phyloP scores from a whole-genome alignment of 768 basidiomycete species.

The Leucocoprinus birnbaumii region DNA sequence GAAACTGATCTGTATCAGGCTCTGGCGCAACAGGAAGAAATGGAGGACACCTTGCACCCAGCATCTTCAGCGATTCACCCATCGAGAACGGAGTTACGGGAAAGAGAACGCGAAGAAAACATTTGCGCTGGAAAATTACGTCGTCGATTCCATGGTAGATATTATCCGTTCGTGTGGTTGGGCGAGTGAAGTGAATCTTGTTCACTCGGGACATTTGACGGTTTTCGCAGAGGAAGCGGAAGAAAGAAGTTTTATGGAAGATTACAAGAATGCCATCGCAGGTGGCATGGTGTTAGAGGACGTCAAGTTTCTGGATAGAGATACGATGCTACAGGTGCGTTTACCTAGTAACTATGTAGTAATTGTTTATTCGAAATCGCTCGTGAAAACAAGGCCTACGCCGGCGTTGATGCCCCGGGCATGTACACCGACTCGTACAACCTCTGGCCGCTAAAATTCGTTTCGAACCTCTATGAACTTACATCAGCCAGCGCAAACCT shows the following conservation, averaged over 20 bases:
- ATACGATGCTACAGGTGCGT: constrained; percentile 45
- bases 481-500: constrained; percentile 19
- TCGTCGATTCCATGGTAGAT: constrained; percentile 40
- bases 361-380: neutral
- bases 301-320: constrained; percentile 44
- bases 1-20: constrained; percentile 34
- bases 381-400: constrained; percentile 20
- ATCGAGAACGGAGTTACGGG: constrained; percentile 37
- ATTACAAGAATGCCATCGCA: constrained; percentile 49
- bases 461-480: constrained; percentile 52
- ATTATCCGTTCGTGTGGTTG: constrained; percentile 45
- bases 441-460: constrained; percentile 81
- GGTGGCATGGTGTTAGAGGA: constrained; percentile 19
- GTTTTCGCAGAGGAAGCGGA: constrained; percentile 50
- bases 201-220: constrained; percentile 49
- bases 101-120: constrained; percentile 52
- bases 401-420: constrained; percentile 48
- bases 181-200: constrained; percentile 55
- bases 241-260: constrained; percentile 28
- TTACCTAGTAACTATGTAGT: neutral
- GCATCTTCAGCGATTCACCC: constrained; percentile 42
- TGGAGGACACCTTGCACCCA: constrained; percentile 70
- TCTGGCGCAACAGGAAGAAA: constrained; percentile 82
- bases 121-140: constrained; percentile 57
- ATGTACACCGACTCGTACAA: constrained; percentile 56